Percentiles rank a stretch among this genome's conserved stretches.
Conservation (phyloP, 2,329 filamentous ascomycete genomes). For the Raffaelea ambrosiae region DNA sequence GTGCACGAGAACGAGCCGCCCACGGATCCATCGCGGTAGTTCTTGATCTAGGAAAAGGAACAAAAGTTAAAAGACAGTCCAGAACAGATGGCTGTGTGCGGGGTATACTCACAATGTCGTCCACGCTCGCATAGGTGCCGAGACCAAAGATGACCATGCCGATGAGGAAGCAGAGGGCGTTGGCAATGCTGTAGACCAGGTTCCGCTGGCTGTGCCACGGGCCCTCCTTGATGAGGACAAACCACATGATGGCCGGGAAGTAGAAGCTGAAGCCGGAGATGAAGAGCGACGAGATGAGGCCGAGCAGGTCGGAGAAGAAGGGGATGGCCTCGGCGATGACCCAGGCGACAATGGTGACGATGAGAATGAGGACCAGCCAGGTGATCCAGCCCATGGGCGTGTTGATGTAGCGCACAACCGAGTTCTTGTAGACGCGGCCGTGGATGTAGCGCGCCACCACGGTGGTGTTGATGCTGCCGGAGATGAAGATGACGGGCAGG, state of each 20-base stretch:
- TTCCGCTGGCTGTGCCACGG: constrained; percentile 19
- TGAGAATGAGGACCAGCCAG: constrained; percentile 48
- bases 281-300: constrained; percentile 41
- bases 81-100: neutral
- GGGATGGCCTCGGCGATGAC: constrained; percentile 66
- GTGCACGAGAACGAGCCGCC: neutral
- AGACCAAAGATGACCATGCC: constrained; percentile 4
- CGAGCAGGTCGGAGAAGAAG: constrained; percentile 61
- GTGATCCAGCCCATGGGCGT: constrained; percentile 37
- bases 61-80: neutral
- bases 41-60: neutral
- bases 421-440: constrained; percentile 33
- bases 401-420: constrained; percentile 37
- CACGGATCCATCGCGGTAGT: neutral
- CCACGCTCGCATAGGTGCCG: constrained; percentile 10
- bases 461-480: constrained; percentile 31
- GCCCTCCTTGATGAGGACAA: constrained; percentile 22
- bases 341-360: constrained; percentile 57
- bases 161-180: constrained; percentile 4
- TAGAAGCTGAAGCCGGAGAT: constrained; percentile 36
- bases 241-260: constrained; percentile 24
- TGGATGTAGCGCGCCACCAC: constrained; percentile 36
- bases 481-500: constrained; percentile 65
- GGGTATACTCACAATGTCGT: constrained; percentile 6
- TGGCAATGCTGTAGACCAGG: constrained; percentile 4